A percentile compares a stretch with the other conserved stretches of the same genome.
These are phyloP conservation scores for Pelargonium nanum DNA, from an alignment of 345 rosid species.

Conservation along the genomic window DNA sequence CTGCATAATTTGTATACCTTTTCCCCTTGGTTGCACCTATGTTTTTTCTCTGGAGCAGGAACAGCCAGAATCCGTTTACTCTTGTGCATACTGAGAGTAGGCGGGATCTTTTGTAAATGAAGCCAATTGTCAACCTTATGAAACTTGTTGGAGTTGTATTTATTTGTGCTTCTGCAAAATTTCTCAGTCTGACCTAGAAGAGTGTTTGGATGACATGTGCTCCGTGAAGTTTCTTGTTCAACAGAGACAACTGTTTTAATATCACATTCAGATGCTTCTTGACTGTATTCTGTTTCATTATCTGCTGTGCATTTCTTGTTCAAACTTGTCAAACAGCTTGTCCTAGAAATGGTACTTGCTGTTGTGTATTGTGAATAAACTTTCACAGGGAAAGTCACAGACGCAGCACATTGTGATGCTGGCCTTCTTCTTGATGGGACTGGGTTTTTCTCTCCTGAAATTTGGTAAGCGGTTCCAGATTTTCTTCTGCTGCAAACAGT, in stretches of 20 bases:
- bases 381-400: conserved; percentile 42
- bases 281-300: conserved; percentile 48
- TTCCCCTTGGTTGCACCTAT: conserved; percentile 10
- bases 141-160: conserved; percentile 16
- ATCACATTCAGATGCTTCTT: conserved; percentile 46
- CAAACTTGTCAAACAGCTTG: conserved; percentile 35
- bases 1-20: conserved; percentile 5
- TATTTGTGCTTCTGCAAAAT: conserved; percentile 7
- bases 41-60: conserved; percentile 24
- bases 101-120: conserved; percentile 21
- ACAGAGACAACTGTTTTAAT: conserved; percentile 24
- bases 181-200: conserved; percentile 12
- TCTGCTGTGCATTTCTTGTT: conserved; percentile 26
- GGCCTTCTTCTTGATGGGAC: conserved; percentile 23
- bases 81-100: conserved; percentile 16
- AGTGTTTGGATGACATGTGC: conserved; percentile 7
- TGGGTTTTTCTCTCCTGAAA: conserved; percentile 16
- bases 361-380: conserved; percentile 32
- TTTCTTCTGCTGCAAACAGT: conserved; percentile 53
- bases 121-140: conserved; percentile 42
- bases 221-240: conserved; percentile 16
- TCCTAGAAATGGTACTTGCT: conserved; percentile 38
- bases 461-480: conserved; percentile 28
- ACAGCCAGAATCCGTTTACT: conserved; percentile 25
- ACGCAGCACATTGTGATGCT: conserved; percentile 39